phyloP scores from a whole-genome alignment of 2,329 filamentous ascomycete genomes.

The Colletotrichum sojae region DNA sequence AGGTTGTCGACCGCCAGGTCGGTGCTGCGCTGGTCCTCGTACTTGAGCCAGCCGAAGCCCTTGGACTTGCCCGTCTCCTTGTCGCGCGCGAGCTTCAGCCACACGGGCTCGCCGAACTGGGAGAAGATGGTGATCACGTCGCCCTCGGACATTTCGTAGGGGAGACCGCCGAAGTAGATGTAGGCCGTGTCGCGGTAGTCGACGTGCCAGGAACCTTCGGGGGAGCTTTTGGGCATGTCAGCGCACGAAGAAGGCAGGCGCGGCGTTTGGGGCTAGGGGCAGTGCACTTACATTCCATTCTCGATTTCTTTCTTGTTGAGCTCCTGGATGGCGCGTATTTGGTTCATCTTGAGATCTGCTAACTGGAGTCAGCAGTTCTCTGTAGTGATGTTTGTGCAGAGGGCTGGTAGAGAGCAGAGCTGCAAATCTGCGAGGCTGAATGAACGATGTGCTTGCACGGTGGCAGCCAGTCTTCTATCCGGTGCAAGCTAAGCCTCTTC shows the following conservation, averaged over 20 bases:
- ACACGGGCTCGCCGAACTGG: constrained; percentile 95
- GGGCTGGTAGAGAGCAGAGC: constrained; percentile 9
- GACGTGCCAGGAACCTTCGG: constrained; percentile 94
- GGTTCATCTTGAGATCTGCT: constrained; percentile 79
- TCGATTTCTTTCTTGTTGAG: constrained; percentile 97
- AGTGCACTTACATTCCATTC: constrained; percentile 77
- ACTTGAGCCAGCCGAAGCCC: constrained; percentile 97
- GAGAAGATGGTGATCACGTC: constrained; percentile 97
- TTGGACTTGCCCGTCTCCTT: constrained; percentile 96
- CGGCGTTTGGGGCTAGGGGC: neutral
- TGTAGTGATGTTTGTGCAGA: neutral
- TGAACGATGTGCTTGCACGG: neutral
- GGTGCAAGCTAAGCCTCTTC: too few species aligned
- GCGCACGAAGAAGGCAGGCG: constrained; percentile 27
- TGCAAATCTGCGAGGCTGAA: constrained; percentile 38
- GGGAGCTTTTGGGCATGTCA: constrained; percentile 61
- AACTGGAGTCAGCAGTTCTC: neutral
- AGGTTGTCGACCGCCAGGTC: constrained; percentile 97
- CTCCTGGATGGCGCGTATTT: constrained; percentile 90
- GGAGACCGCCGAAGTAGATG: constrained; percentile 94
- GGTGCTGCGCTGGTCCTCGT: constrained; percentile 96
- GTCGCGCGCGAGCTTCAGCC: constrained; percentile 92
- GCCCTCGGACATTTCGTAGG: constrained; percentile 93
- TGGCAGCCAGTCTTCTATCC: neutral
- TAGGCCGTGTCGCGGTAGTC: constrained; percentile 99